These are phyloP conservation scores for Babesia bovis DNA, from an alignment of 169 alveolate species.

Conservation along the genomic window DNA sequence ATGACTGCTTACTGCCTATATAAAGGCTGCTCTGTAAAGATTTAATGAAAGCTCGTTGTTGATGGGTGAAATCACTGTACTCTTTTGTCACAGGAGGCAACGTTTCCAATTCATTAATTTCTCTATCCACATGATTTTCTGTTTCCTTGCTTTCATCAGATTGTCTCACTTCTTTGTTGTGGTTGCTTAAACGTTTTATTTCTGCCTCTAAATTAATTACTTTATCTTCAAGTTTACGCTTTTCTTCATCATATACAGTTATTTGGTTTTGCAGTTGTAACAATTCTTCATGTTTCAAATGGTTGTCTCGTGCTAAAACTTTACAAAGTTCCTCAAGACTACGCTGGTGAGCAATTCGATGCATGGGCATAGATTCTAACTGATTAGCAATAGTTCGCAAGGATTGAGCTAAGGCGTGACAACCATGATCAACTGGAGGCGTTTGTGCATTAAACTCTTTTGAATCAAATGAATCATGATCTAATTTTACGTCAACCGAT, in stretches of 20 bases:
- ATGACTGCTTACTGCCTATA: conserved; percentile 1
- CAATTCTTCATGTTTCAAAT: conserved; percentile 1
- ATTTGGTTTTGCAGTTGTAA: conserved; percentile 3
- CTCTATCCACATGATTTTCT: neutral
- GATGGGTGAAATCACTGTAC: neutral
- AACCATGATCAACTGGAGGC: neutral
- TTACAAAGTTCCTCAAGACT: neutral
- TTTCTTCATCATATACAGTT: neutral
- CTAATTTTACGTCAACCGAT: neutral
- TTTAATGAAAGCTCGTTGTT: neutral
- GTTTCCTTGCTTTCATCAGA: neutral
- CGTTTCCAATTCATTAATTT: conserved; percentile 8
- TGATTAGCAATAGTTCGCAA: conserved; percentile 15
- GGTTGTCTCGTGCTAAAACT: neutral
- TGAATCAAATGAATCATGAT: neutral
- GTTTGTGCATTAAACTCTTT: neutral
- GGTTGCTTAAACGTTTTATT: neutral
- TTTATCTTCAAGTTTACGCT: neutral
- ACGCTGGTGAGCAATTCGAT: neutral
- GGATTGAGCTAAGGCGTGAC: neutral
- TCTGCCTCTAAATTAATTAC: neutral
- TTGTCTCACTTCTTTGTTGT: neutral
- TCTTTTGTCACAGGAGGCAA: conserved; percentile 25
- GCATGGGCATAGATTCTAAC: neutral
- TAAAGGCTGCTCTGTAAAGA: conserved; percentile 26